These are phyloP conservation scores for Ottelia alismoides DNA, from an alignment of 106 monocot genomes.

Conservation along the genomic window DNA sequence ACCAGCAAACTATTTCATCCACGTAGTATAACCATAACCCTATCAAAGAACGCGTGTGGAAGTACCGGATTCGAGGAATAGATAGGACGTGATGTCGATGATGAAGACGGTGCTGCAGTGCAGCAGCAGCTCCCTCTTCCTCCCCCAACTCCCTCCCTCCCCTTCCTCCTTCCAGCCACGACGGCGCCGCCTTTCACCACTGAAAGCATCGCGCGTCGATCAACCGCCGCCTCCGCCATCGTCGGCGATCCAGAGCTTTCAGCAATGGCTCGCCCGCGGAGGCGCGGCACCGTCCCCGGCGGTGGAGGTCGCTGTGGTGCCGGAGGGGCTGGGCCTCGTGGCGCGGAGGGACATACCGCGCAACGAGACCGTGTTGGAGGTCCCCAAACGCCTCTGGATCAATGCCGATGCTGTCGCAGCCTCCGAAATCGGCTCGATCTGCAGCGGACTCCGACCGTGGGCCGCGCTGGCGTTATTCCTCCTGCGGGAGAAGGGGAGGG, in stretches of 20 bases:
- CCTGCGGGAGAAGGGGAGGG: conserved; percentile 39
- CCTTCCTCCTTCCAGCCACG: too few relatives aligned
- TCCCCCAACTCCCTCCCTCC: too few relatives aligned
- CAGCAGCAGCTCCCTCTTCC: too few relatives aligned
- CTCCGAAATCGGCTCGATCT: conserved; percentile 38
- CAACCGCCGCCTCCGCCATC: neutral
- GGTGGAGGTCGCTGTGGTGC: conserved; percentile 28
- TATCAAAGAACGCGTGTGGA: too few relatives aligned
- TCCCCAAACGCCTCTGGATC: conserved; percentile 75
- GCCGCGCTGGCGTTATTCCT: conserved; percentile 60
- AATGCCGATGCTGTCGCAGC: conserved; percentile 40
- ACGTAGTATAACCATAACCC: too few relatives aligned
- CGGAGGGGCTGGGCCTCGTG: conserved; percentile 67
- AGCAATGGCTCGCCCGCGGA: conserved; percentile 31
- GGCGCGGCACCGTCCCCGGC: conserved; percentile 11
- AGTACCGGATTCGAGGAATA: too few relatives aligned
- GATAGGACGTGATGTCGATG: too few relatives aligned
- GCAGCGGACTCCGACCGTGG: conserved; percentile 51
- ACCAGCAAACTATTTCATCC: too few relatives aligned
- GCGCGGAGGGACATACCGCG: conserved; percentile 42
- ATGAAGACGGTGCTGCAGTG: too few relatives aligned
- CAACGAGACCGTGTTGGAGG: conserved; percentile 59
- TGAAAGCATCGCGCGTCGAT: too few relatives aligned
- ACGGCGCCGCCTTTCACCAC: too few relatives aligned
- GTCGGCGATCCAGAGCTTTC: conserved; percentile 13